Conservation (phyloP, 805 yeast species). For the Wickerhamomyces subpelliculosus region DNA sequence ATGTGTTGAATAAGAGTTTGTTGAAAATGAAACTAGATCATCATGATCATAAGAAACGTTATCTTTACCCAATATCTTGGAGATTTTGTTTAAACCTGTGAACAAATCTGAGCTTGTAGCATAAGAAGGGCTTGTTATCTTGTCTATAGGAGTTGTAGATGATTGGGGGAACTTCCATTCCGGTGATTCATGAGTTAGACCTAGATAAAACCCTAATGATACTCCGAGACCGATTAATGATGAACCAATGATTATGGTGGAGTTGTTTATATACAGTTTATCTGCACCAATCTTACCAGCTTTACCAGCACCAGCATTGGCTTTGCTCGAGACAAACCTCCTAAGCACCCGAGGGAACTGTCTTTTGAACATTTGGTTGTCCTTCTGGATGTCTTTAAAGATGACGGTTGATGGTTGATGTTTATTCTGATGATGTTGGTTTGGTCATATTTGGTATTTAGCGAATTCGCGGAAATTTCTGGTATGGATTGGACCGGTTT, state of each 20-base stretch:
- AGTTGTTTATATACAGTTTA: no score
- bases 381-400: no score
- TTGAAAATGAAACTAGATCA: neutral
- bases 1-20: constrained; percentile 1
- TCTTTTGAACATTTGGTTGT: neutral
- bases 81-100: neutral
- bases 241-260: neutral
- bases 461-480: no score
- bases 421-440: no score
- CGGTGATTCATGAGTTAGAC: neutral
- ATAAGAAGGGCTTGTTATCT: neutral
- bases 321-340: neutral
- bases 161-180: neutral
- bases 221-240: neutral
- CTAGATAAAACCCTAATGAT: neutral
- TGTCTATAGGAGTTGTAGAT: neutral
- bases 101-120: neutral
- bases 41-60: neutral
- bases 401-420: no score
- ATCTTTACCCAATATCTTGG: neutral
- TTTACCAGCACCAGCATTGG: no score
- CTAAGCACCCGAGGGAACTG: neutral
- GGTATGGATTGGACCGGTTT: no score
- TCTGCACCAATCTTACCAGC: no score
- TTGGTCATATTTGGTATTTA: no score